These are phyloP conservation scores for Pyricularia pennisetigena DNA, from an alignment of 2,329 filamentous ascomycete genomes.

Conservation along the genomic window DNA sequence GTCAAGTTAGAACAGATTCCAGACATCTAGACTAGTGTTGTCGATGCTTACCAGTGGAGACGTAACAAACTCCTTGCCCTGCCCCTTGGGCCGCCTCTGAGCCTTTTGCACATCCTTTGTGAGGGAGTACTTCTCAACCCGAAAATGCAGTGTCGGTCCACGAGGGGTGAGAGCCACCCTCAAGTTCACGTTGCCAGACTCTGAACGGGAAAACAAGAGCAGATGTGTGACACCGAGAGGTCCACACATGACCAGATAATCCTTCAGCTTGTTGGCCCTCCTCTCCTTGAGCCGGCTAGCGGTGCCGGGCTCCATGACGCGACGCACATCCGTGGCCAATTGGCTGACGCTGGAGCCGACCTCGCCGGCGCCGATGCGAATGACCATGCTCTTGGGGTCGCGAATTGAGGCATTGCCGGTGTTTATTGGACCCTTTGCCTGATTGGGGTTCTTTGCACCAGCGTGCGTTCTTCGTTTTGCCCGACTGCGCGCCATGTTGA, in stretches of 20 bases:
- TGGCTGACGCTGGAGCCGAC: slow-evolving; percentile 88
- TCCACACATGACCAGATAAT: slow-evolving; percentile 93
- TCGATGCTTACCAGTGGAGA: slow-evolving; percentile 59
- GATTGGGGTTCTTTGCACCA: slow-evolving; percentile 39
- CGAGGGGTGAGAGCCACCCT: slow-evolving; percentile 79
- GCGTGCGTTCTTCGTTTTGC: slow-evolving; percentile 85
- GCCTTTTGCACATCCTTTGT: slow-evolving; percentile 82
- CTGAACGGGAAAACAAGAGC: slow-evolving; percentile 83
- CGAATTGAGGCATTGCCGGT: slow-evolving; percentile 53
- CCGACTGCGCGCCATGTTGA: slow-evolving; percentile 64
- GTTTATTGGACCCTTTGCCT: slow-evolving; percentile 38
- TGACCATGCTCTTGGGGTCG: slow-evolving; percentile 94
- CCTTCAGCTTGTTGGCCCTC: slow-evolving; percentile 75
- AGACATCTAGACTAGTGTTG: background rate
- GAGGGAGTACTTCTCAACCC: slow-evolving; percentile 89
- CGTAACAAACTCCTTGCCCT: slow-evolving; percentile 76
- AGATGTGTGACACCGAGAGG: slow-evolving; percentile 89
- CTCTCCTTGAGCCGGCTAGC: slow-evolving; percentile 84
- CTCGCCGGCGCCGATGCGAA: slow-evolving; percentile 88
- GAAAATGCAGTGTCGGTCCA: slow-evolving; percentile 87
- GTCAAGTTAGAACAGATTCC: background rate
- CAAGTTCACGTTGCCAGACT: slow-evolving; percentile 85
- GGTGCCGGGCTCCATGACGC: slow-evolving; percentile 93
- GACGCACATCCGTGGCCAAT: slow-evolving; percentile 80
- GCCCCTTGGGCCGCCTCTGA: slow-evolving; percentile 71